Conservation (phyloP, 495 filamentous ascomycete genomes). For the Parmelia sp. region DNA sequence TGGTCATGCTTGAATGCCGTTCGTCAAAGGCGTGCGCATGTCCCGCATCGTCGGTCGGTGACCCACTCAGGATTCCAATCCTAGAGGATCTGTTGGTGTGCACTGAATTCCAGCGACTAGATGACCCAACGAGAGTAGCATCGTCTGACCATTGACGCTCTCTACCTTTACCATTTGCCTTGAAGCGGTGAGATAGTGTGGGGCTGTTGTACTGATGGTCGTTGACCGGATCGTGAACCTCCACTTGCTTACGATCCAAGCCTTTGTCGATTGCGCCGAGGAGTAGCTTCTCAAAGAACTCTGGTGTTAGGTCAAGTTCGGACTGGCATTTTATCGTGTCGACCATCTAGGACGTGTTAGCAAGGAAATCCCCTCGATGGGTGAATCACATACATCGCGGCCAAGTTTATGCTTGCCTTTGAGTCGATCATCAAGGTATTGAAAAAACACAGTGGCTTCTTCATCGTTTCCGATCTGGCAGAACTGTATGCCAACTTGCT, state of each 20-base stretch:
- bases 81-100: neutral
- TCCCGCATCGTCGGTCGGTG: neutral
- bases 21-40: neutral
- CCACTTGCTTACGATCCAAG: neutral
- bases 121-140: neutral
- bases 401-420: neutral
- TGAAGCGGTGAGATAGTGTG: neutral
- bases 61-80: neutral
- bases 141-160: neutral
- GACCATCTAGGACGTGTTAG: neutral
- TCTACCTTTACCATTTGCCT: neutral
- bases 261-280: neutral
- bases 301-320: neutral
- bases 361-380: neutral
- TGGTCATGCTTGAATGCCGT: neutral
- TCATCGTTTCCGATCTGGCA: constrained; percentile 6
- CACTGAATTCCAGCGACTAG: neutral
- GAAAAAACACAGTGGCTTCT: constrained; percentile 1
- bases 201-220: neutral
- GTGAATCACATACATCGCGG: neutral
- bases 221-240: neutral
- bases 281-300: neutral
- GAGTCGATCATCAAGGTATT: neutral
- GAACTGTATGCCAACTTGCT: neutral
- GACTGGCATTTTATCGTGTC: neutral